Evolutionary conservation across 768 basidiomycete genomes (phyloP).

Genomic region (Mycena alexandri): DNA sequence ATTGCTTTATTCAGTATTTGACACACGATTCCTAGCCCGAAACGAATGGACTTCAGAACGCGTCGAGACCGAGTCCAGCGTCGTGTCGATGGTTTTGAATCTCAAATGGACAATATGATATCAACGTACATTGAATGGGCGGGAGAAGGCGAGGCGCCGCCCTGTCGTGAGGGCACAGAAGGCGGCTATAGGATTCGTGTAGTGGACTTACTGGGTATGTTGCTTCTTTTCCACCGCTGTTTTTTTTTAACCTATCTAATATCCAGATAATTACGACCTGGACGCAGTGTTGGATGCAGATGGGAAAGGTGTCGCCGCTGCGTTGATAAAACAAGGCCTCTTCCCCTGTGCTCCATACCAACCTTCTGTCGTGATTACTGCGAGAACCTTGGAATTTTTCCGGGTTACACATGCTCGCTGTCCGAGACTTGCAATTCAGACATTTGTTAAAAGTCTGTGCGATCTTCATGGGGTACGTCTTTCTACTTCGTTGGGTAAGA

Average conservation of each 20-base stretch:
- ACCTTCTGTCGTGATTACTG: background rate
- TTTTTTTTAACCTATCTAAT: background rate
- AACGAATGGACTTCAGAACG: no score
- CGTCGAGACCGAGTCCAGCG: no score
- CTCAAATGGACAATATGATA: no score
- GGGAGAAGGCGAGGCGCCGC: no score
- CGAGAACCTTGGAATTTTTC: background rate
- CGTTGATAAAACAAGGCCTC: constrained; percentile 12
- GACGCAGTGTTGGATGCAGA: background rate
- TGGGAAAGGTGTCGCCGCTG: constrained; percentile 1
- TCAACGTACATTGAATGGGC: no score
- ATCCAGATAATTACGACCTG: background rate
- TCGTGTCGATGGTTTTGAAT: no score
- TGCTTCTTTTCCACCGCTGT: no score
- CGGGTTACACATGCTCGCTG: constrained; percentile 8
- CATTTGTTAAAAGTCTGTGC: background rate
- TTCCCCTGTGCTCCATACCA: constrained; percentile 5
- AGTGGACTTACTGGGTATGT: constrained; percentile 9
- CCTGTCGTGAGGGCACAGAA: no score
- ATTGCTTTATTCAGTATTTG: no score
- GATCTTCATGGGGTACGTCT: constrained; percentile 12
- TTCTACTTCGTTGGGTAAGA: background rate
- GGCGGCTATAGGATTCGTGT: background rate
- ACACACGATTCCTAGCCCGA: no score
- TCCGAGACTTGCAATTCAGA: background rate